phyloP scores from a whole-genome alignment of 2,329 filamentous ascomycete genomes.

The Scleromitrula shiraiana region DNA sequence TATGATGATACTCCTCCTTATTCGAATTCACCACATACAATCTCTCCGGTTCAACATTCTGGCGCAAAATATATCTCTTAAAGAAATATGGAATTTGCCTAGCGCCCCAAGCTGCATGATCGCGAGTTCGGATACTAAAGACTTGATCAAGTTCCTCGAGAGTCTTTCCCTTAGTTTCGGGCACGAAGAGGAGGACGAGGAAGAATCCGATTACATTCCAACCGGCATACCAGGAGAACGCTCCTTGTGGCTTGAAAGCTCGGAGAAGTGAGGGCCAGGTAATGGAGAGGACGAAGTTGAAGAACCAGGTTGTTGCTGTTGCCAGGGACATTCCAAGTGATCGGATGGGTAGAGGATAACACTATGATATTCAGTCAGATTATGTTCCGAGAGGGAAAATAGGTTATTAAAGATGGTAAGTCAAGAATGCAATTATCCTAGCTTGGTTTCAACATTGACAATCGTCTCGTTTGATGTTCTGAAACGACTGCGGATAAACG shows the following conservation, averaged over 20 bases:
- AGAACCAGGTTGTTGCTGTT: conserved; percentile 51
- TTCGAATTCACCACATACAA: background rate
- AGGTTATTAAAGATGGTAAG: too few species aligned
- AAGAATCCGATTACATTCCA: conserved; percentile 43
- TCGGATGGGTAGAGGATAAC: conserved; percentile 42
- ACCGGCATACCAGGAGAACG: conserved; percentile 44
- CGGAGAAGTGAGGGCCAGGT: conserved; percentile 28
- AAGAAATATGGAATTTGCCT: conserved; percentile 2
- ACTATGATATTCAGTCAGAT: background rate
- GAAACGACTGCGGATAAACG: too few species aligned
- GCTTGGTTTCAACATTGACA: too few species aligned
- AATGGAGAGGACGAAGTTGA: conserved; percentile 51
- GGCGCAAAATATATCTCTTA: background rate
- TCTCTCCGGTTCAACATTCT: background rate
- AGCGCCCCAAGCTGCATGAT: conserved; percentile 3
- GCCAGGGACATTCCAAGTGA: conserved; percentile 55
- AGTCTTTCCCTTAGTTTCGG: too few species aligned
- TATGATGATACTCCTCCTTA: background rate
- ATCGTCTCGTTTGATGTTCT: too few species aligned
- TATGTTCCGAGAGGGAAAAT: background rate
- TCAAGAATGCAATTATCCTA: too few species aligned
- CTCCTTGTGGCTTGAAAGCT: conserved; percentile 29
- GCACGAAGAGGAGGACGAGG: too few species aligned
- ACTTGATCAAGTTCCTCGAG: too few species aligned
- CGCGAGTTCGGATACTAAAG: background rate